A percentile compares a stretch with the other conserved stretches of the same genome.
Conservation (phyloP, 495 filamentous ascomycete species). For the Pyronema omphalodes region DNA sequence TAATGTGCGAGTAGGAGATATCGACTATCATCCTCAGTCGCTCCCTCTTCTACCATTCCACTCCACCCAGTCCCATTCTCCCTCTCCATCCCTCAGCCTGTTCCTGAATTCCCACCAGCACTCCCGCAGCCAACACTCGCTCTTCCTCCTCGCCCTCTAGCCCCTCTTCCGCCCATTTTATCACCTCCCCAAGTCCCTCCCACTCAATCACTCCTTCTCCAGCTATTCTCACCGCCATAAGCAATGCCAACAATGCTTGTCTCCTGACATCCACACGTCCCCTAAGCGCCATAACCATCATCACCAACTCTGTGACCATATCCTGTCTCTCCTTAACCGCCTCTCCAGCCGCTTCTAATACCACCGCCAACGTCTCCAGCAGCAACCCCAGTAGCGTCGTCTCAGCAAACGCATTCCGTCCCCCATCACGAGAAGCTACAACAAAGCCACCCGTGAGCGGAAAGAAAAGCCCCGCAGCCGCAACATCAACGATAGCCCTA, state of each 20-base stretch:
- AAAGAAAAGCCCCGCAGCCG: conserved; percentile 65
- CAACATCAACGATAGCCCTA: conserved; percentile 26
- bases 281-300: conserved; percentile 24
- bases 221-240: conserved; percentile 59
- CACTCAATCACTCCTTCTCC: conserved; percentile 29
- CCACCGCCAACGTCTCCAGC: conserved; percentile 45
- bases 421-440: conserved; percentile 28
- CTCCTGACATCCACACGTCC: conserved; percentile 45
- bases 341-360: conserved; percentile 48
- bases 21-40: no score
- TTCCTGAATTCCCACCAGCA: conserved; percentile 60
- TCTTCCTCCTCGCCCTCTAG: conserved; percentile 48
- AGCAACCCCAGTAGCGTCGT: conserved; percentile 41
- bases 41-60: neutral
- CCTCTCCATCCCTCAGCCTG: conserved; percentile 49
- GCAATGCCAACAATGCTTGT: conserved; percentile 56
- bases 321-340: conserved; percentile 41
- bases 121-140: conserved; percentile 59
- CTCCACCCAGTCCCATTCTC: neutral
- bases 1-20: no score
- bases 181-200: conserved; percentile 39
- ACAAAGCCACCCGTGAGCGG: conserved; percentile 46
- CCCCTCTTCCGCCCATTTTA: conserved; percentile 51
- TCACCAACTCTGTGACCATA: conserved; percentile 49
- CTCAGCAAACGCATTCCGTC: conserved; percentile 35